Conservation (phyloP, 176 grass and related monocot species). For the Oryza glaberrima region DNA sequence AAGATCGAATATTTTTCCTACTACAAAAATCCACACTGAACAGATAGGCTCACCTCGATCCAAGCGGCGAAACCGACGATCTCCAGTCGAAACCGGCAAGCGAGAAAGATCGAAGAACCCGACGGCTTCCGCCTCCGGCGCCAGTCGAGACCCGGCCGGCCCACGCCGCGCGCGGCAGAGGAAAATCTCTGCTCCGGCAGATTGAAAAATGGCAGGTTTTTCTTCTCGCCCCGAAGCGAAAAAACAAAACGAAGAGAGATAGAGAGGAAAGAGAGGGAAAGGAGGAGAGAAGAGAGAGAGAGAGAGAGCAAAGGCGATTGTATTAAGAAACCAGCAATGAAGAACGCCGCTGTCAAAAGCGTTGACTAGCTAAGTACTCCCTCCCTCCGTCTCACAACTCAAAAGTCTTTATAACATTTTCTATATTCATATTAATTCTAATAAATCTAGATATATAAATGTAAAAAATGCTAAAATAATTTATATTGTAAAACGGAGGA, state of each 20-base stretch:
- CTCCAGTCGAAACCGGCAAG: background rate
- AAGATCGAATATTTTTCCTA: background rate
- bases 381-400: too few species aligned
- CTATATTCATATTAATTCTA: too few species aligned
- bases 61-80: background rate
- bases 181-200: too few species aligned
- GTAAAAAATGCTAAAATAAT: too few species aligned
- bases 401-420: too few species aligned
- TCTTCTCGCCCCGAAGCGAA: background rate
- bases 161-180: too few species aligned
- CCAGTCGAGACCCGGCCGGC: too few species aligned
- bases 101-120: too few species aligned
- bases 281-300: background rate
- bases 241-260: too few species aligned
- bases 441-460: too few species aligned
- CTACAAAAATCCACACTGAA: background rate
- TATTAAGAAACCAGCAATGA: background rate
- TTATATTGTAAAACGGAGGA: too few species aligned
- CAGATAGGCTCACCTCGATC: constrained; percentile 15
- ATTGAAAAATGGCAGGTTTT: constrained; percentile 9
- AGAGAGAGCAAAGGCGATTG: background rate
- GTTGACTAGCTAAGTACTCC: background rate
- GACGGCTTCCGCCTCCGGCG: too few species aligned
- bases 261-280: background rate
- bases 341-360: constrained; percentile 1